Evolutionary conservation across 331 rosid genomes (phyloP).

Genomic region (Quercus phellos): DNA sequence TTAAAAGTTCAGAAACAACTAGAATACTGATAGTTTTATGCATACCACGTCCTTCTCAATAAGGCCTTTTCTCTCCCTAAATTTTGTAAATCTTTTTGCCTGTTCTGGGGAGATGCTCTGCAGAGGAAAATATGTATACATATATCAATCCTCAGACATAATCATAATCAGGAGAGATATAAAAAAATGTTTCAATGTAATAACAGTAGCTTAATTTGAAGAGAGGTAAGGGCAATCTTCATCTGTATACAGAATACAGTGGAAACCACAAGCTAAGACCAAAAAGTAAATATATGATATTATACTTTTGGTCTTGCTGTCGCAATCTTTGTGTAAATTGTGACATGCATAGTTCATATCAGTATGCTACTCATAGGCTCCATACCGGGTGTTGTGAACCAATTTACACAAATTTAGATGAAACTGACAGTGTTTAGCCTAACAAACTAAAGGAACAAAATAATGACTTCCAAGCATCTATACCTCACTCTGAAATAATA

Average conservation of each 20-base stretch:
- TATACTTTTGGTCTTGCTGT: neutral
- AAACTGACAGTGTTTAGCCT: neutral
- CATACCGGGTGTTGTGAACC: neutral
- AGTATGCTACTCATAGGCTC: constrained; percentile 1
- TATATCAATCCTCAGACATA: constrained; percentile 1
- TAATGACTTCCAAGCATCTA: neutral
- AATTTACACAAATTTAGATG: neutral
- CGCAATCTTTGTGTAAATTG: neutral
- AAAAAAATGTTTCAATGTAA: neutral
- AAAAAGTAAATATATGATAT: constrained; percentile 11
- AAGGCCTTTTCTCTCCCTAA: constrained; percentile 95
- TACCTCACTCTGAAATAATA: neutral
- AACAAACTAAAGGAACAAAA: neutral
- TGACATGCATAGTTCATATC: neutral
- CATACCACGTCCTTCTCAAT: constrained; percentile 98
- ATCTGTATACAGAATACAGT: constrained; percentile 1
- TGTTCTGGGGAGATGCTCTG: constrained; percentile 80
- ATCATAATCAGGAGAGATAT: constrained; percentile 3
- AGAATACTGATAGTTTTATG: constrained; percentile 13
- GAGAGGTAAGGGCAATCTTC: neutral
- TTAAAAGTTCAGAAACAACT: constrained; percentile 11
- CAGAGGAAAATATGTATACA: constrained; percentile 22
- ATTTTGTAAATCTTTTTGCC: constrained; percentile 91
- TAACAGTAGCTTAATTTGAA: neutral
- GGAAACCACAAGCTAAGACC: neutral